Evolutionary conservation across 1,139 yeast species (phyloP), one percentile per base, ranked within the genome.

Genomic region (Suhomyces chickasaworum): DNA sequence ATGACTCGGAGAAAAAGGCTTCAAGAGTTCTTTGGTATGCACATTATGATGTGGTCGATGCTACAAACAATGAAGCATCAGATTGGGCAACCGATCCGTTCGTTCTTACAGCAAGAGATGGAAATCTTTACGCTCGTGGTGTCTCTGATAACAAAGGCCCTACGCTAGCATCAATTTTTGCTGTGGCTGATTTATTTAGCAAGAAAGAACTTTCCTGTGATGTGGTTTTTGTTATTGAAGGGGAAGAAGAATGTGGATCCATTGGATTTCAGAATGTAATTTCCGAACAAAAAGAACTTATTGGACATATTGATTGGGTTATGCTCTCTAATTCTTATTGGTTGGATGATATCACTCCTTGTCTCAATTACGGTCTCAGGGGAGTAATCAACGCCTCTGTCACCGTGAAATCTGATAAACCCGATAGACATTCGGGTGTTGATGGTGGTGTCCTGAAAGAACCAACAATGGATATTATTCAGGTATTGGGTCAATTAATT

Each of bases 61-160:
- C 80, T 4, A 54, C 59, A 6, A 61, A 66, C 17, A 67, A 61
- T 17, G 80, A 78, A 41, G 67, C 71, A 3, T 77, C 74, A 15
- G 71, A 69, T 39, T 93, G 98, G 98, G 64, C 73, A 4, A 80
- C 95, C 0, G 84, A 86, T 53, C 98, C 99, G 0, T 93, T 86
- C 63, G 66, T 68, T 23, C 65, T 93, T 64, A 78, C 86, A 0
- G 87, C 96, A 3, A 75, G 77, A 50, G 86, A 93, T 62, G 99
- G 98, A 0, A 90, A 85, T 59, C 64, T 93, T 51, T 87, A 88
- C 58, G 98, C 95, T 1, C 78, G 99, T 58, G 99, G 99, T 44
- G 95, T 86, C 0, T 83, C 95, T 35, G 99, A 93, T 61, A 93
- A 93, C 64, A 93, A 93, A 63, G 99, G 98, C 0, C 99, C 99